These are phyloP conservation scores for Phaeodactylum tricornutum DNA, from an alignment of 108 stramenopile genomes.

Conservation along the genomic window DNA sequence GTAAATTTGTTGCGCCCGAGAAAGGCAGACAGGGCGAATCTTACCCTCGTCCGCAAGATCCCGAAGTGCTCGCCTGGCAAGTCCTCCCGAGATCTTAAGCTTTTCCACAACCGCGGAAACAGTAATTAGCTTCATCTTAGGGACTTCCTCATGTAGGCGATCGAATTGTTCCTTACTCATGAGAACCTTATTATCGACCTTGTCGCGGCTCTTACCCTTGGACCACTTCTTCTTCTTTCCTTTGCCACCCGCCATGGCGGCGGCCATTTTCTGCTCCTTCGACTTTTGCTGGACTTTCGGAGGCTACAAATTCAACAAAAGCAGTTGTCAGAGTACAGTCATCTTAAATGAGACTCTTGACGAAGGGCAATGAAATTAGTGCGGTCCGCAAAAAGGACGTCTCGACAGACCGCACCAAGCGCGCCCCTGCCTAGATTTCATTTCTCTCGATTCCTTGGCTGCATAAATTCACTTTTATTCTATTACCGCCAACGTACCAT, in stretches of 20 bases:
- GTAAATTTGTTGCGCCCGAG: constrained; percentile 94
- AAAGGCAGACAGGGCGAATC: constrained; percentile 86
- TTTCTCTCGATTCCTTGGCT: too few species aligned
- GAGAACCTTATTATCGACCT: constrained; percentile 99
- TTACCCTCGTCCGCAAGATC: constrained; percentile 91
- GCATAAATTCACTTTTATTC: too few species aligned
- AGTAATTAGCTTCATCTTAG: constrained; percentile 99
- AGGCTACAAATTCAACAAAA: constrained; percentile 46
- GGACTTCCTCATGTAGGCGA: constrained; percentile 91
- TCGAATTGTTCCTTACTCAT: constrained; percentile 97
- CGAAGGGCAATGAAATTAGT: too few species aligned
- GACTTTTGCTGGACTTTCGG: constrained; percentile 99
- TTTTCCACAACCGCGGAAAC: constrained; percentile 95
- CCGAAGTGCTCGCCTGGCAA: constrained; percentile 91
- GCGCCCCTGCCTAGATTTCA: too few species aligned
- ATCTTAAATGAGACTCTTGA: too few species aligned
- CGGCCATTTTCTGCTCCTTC: constrained; percentile 99
- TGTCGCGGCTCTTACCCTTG: constrained; percentile 99
- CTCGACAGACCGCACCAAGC: too few species aligned
- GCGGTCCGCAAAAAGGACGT: too few species aligned
- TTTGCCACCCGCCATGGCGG: constrained; percentile 99
- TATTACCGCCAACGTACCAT: too few species aligned
- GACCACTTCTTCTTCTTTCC: constrained; percentile 99
- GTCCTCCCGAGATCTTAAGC: constrained; percentile 95
- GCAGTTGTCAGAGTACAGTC: too few species aligned